Conservation (phyloP, 805 yeast genomes). For the Suhomyces sp. region DNA sequence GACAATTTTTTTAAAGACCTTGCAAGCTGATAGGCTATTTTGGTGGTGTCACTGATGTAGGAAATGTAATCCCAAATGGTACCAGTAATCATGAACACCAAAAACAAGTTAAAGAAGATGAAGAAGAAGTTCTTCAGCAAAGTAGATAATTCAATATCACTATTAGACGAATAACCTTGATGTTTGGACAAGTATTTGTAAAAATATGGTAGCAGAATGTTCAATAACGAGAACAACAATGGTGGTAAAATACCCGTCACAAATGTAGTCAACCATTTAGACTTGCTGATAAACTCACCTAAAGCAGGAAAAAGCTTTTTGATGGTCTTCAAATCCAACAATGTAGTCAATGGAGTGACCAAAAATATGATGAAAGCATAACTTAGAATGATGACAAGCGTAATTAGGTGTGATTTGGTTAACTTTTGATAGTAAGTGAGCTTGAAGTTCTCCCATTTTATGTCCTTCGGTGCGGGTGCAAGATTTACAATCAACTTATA, state of each 20-base stretch:
- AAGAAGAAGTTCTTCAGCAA: conserved; percentile 59
- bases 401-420: conserved; percentile 39
- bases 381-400: conserved; percentile 46
- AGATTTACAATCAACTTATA: conserved; percentile 41
- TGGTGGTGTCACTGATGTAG: conserved; percentile 56
- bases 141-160: conserved; percentile 58
- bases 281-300: conserved; percentile 51
- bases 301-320: conserved; percentile 58
- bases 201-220: conserved; percentile 53
- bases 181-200: conserved; percentile 48
- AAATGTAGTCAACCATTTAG: conserved; percentile 51
- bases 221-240: conserved; percentile 54
- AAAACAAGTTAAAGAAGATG: conserved; percentile 59
- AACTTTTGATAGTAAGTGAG: conserved; percentile 40
- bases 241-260: conserved; percentile 67
- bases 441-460: conserved; percentile 46
- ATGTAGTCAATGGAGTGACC: conserved; percentile 55
- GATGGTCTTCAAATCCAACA: conserved; percentile 55
- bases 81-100: conserved; percentile 62
- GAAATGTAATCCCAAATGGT: conserved; percentile 61
- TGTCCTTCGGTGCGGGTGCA: conserved; percentile 50
- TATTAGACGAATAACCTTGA: conserved; percentile 56
- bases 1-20: conserved; percentile 51
- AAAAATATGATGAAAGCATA: conserved; percentile 54
- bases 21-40: conserved; percentile 56